phyloP scores from a whole-genome alignment of 306 rosid species.

The Mimosa bimucronata region DNA sequence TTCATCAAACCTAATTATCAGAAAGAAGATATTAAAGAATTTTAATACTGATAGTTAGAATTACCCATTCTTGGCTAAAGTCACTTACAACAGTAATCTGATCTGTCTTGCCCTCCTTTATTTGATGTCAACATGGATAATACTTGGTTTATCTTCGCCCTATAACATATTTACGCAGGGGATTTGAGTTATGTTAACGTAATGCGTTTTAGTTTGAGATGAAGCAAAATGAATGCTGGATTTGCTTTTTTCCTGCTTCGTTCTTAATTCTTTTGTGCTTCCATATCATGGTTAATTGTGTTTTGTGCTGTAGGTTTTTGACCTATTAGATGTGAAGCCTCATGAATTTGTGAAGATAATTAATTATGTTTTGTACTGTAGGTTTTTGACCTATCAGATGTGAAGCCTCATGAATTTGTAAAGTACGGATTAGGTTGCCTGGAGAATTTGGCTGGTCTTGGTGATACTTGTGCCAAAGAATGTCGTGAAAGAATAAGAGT shows the following conservation, averaged over 20 bases:
- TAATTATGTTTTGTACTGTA: conserved; percentile 40
- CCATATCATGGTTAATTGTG: conserved; percentile 28
- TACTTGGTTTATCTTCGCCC: not conserved
- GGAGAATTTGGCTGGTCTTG: conserved; percentile 64
- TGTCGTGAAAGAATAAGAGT: conserved; percentile 78
- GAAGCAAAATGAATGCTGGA: not conserved
- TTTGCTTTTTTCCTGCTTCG: not conserved
- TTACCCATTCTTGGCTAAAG: not conserved
- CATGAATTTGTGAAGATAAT: conserved; percentile 59
- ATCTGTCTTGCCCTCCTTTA: not conserved
- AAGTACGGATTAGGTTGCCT: conserved; percentile 81
- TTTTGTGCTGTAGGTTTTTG: conserved; percentile 70
- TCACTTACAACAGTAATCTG: not conserved
- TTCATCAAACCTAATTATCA: not conserved
- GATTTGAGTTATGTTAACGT: not conserved
- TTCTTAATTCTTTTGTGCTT: not conserved
- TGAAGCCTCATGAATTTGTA: conserved; percentile 88
- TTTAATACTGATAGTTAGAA: not conserved
- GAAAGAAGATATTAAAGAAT: not conserved
- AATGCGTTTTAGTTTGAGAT: not conserved
- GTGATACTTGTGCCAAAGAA: conserved; percentile 82
- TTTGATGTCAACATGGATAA: not conserved
- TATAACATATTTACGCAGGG: not conserved
- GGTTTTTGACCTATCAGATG: conserved; percentile 85
- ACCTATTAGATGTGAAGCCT: conserved; percentile 82